A percentile compares a stretch with the other conserved stretches of the same genome.
Conservation (phyloP, 768 basidiomycete genomes). For the Collybiopsis luxurians region DNA sequence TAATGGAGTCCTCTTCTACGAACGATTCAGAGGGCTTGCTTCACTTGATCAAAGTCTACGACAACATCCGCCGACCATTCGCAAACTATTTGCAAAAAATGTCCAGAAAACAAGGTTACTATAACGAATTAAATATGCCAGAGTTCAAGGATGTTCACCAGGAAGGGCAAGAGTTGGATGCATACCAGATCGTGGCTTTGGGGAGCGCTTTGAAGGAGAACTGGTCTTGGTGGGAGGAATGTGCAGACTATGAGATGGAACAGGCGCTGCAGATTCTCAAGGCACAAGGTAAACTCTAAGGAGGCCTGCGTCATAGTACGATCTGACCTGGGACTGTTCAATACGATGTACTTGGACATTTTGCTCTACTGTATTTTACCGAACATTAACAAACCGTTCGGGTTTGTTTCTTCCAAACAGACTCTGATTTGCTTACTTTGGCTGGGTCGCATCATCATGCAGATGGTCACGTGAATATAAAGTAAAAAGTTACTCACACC, state of each 20-base stretch:
- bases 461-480: no score
- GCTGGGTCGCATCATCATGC: no score
- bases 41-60: slow-evolving; percentile 24
- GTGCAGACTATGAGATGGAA: not conserved
- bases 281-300: not conserved
- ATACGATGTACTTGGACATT: no score
- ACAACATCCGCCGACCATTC: slow-evolving; percentile 28
- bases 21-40: not conserved
- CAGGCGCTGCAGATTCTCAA: not conserved
- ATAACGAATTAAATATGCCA: slow-evolving; percentile 7
- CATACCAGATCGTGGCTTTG: not conserved
- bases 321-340: no score
- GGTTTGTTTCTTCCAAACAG: no score
- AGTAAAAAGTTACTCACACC: no score
- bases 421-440: no score
- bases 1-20: slow-evolving; percentile 5
- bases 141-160: slow-evolving; percentile 8
- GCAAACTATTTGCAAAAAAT: slow-evolving; percentile 6
- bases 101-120: slow-evolving; percentile 8
- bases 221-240: slow-evolving; percentile 6
- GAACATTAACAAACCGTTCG: no score
- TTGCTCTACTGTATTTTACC: no score
- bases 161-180: not conserved
- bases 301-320: no score
- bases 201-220: not conserved